These are phyloP conservation scores for Naganishia antarctica DNA, from an alignment of 768 basidiomycete genomes.

Conservation along the genomic window DNA sequence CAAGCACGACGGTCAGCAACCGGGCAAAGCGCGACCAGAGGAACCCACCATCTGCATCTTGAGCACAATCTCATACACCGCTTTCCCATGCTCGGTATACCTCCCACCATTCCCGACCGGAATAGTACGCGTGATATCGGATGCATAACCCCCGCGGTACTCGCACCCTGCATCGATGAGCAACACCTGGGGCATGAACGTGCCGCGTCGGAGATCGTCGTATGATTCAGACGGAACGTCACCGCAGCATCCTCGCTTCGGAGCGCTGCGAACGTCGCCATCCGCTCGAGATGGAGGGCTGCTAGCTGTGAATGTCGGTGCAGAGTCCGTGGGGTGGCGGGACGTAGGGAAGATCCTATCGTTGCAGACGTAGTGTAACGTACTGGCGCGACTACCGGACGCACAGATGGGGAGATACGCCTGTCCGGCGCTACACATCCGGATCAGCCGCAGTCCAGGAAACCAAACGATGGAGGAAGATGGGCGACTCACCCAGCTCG, in stretches of 20 bases:
- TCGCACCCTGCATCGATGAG: constrained; percentile 95
- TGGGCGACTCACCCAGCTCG: constrained; percentile 67
- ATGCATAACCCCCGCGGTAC: constrained; percentile 62
- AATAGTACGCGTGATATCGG: constrained; percentile 57
- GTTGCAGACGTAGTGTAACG: constrained; percentile 85
- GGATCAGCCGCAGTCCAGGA: neutral
- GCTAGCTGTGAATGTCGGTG: constrained; percentile 5
- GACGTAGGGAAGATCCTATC: constrained; percentile 55
- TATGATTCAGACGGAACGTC: constrained; percentile 34
- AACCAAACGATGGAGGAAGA: neutral
- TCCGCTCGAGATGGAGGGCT: neutral
- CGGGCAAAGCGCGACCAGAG: no score
- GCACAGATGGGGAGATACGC: constrained; percentile 93
- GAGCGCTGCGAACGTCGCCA: no score
- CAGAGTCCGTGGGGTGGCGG: constrained; percentile 23
- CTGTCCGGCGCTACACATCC: constrained; percentile 64
- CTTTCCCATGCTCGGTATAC: constrained; percentile 73
- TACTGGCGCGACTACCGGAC: constrained; percentile 75
- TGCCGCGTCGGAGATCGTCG: constrained; percentile 50
- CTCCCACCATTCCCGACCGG: constrained; percentile 83
- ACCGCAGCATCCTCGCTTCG: constrained; percentile 43
- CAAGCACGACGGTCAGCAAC: neutral
- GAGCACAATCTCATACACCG: constrained; percentile 79
- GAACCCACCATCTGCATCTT: constrained; percentile 82
- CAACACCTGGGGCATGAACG: constrained; percentile 57